Percentiles rank a stretch among this genome's conserved stretches.
These are phyloP conservation scores for Favolaschia claudopus DNA, from an alignment of 768 basidiomycete species.

Conservation along the genomic window DNA sequence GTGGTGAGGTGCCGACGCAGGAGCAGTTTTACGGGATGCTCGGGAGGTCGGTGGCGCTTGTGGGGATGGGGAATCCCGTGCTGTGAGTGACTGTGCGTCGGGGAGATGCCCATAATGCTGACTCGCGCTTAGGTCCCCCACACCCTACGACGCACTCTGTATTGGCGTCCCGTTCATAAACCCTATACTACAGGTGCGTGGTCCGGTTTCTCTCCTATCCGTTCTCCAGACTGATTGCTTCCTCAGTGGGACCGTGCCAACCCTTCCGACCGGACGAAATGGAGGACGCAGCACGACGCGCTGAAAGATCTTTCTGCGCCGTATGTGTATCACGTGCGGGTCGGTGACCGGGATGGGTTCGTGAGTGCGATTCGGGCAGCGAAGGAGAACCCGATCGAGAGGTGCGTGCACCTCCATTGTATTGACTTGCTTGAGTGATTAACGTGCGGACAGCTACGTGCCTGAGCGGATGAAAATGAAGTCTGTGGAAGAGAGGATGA, in stretches of 20 bases:
- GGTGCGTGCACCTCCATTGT: slow-evolving; percentile 22
- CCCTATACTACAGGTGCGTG: slow-evolving; percentile 30
- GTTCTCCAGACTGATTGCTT: slow-evolving; percentile 20
- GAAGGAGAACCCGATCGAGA: slow-evolving; percentile 36
- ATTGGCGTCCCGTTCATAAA: slow-evolving; percentile 48
- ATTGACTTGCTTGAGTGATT: neutral
- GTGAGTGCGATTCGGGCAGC: slow-evolving; percentile 36
- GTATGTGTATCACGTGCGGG: slow-evolving; percentile 43
- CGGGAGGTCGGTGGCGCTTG: neutral
- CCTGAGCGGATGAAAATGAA: slow-evolving; percentile 36
- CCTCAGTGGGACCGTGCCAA: slow-evolving; percentile 34
- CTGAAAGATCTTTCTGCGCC: slow-evolving; percentile 38
- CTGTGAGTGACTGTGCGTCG: neutral
- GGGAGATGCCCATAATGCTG: slow-evolving; percentile 8
- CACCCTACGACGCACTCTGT: slow-evolving; percentile 44
- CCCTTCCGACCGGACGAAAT: slow-evolving; percentile 34
- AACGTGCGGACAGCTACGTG: slow-evolving; percentile 35
- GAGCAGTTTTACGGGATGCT: slow-evolving; percentile 6
- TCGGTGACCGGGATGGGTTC: slow-evolving; percentile 36
- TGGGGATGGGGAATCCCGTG: slow-evolving; percentile 8
- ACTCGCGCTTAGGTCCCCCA: slow-evolving; percentile 25
- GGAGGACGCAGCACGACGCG: slow-evolving; percentile 41
- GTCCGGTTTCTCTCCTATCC: neutral
- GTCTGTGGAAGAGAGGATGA: slow-evolving; percentile 32
- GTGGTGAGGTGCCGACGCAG: neutral